Conservation (phyloP, 2,329 filamentous ascomycete genomes). For the Samsoniella hepiali region DNA sequence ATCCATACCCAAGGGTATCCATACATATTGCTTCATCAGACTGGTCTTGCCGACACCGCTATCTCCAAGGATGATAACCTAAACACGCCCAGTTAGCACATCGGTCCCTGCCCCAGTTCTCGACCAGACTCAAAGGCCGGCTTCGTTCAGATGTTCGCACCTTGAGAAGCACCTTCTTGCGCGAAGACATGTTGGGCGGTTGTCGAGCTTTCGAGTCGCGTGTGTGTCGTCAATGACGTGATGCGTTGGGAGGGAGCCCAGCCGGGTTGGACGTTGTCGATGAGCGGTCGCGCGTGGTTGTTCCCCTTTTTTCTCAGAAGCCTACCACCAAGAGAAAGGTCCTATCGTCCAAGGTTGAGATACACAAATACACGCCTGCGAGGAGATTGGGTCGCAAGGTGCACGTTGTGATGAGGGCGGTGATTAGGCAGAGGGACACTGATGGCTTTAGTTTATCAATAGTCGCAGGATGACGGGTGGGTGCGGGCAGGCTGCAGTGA, state of each 20-base stretch:
- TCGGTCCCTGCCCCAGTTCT: neutral
- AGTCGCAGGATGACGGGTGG: conserved; percentile 11
- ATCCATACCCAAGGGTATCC: conserved; percentile 29
- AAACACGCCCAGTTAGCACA: conserved; percentile 23
- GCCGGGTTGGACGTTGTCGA: neutral
- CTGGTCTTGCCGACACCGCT: conserved; percentile 99
- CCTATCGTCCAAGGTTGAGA: neutral
- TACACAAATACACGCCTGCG: neutral
- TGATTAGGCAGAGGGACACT: neutral
- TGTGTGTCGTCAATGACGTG: conserved; percentile 19
- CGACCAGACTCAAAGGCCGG: neutral
- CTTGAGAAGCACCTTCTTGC: conserved; percentile 91
- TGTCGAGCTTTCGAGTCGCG: conserved; percentile 26
- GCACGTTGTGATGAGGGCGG: conserved; percentile 5
- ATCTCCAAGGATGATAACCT: conserved; percentile 99
- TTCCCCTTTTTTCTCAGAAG: neutral
- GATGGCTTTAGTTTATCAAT: conserved; percentile 7
- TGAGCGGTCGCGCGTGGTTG: neutral
- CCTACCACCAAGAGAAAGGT: neutral
- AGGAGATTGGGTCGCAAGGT: conserved; percentile 5
- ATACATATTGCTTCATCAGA: conserved; percentile 99
- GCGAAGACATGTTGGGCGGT: conserved; percentile 61
- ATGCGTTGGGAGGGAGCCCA: conserved; percentile 3
- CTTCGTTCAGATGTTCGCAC: conserved; percentile 42
- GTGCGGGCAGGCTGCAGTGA: conserved; percentile 4